phyloP scores from a whole-genome alignment of 768 basidiomycete species.

The Pleurotus eryngii region DNA sequence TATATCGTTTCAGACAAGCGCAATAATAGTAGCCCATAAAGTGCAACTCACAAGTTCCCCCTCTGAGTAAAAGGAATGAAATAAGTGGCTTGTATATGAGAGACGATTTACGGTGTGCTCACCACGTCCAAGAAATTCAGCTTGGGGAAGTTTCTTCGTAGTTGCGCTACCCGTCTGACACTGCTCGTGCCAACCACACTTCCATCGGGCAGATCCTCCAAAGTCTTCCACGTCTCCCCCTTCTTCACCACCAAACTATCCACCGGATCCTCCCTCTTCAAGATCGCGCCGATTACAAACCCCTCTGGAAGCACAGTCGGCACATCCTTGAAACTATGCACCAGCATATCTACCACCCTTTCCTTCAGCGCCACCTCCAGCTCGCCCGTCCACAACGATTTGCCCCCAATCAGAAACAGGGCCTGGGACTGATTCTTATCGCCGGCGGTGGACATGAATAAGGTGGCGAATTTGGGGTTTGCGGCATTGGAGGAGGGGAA shows the following conservation, averaged over 20 bases:
- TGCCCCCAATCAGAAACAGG: conserved; percentile 87
- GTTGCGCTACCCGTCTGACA: conserved; percentile 87
- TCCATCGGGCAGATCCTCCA: conserved; percentile 84
- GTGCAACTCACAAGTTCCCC: conserved; percentile 75
- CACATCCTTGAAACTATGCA: conserved; percentile 92
- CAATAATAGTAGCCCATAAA: not conserved
- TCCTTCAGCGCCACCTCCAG: conserved; percentile 82
- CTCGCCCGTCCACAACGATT: conserved; percentile 94
- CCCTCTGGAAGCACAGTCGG: conserved; percentile 84
- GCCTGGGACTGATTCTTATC: conserved; percentile 90
- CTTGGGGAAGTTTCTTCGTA: conserved; percentile 72
- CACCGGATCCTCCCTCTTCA: conserved; percentile 84
- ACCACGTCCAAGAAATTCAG: conserved; percentile 88
- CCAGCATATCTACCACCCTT: conserved; percentile 80
- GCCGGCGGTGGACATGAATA: conserved; percentile 63
- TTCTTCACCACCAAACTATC: conserved; percentile 87
- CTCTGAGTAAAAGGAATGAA: conserved; percentile 41
- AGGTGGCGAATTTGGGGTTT: conserved; percentile 37
- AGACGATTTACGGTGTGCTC: conserved; percentile 30
- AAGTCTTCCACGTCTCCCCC: conserved; percentile 59
- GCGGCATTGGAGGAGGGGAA: conserved; percentile 43
- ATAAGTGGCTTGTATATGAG: not conserved
- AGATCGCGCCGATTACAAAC: conserved; percentile 80
- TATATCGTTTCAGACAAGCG: conserved; percentile 1
- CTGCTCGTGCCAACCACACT: conserved; percentile 95